A percentile compares a stretch with the other conserved stretches of the same genome.
Evolutionary conservation across 2,329 filamentous ascomycete species (phyloP).

Genomic region (Rachicladosporium sp.): DNA sequence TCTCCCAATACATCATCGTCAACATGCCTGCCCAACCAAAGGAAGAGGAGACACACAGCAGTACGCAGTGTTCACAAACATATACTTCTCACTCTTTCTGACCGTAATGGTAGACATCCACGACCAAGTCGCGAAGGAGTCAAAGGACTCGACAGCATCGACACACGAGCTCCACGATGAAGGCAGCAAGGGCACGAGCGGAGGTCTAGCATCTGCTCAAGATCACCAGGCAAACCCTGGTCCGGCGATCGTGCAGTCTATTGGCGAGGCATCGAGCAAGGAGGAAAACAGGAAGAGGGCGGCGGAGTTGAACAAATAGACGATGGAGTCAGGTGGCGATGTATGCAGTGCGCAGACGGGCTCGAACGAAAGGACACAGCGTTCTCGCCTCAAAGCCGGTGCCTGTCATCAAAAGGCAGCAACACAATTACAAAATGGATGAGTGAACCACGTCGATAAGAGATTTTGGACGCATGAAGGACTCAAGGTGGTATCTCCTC

Average conservation of each 20-base stretch:
- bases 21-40: slow-evolving; percentile 31
- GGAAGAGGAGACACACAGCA: slow-evolving; percentile 26
- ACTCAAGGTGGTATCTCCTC: slow-evolving; percentile 46
- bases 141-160: slow-evolving; percentile 28
- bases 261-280: slow-evolving; percentile 34
- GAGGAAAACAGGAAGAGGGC: slow-evolving; percentile 38
- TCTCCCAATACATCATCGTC: not conserved
- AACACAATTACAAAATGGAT: too few species aligned
- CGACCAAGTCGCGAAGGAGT: slow-evolving; percentile 35
- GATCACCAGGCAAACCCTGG: slow-evolving; percentile 34
- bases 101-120: slow-evolving; percentile 25
- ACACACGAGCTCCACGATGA: slow-evolving; percentile 23
- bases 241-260: slow-evolving; percentile 32
- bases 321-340: too few species aligned
- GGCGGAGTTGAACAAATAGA: slow-evolving; percentile 36
- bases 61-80: slow-evolving; percentile 18
- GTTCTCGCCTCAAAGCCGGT: too few species aligned
- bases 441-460: too few species aligned
- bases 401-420: too few species aligned
- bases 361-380: too few species aligned
- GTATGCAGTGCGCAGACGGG: too few species aligned
- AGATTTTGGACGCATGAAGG: too few species aligned
- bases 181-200: slow-evolving; percentile 21
- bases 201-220: slow-evolving; percentile 23
- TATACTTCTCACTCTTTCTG: too few species aligned